Base-by-base conservation (phyloP, 192 early-diverging fungal genomes). In the Martensiomyces pterosporus region DNA sequence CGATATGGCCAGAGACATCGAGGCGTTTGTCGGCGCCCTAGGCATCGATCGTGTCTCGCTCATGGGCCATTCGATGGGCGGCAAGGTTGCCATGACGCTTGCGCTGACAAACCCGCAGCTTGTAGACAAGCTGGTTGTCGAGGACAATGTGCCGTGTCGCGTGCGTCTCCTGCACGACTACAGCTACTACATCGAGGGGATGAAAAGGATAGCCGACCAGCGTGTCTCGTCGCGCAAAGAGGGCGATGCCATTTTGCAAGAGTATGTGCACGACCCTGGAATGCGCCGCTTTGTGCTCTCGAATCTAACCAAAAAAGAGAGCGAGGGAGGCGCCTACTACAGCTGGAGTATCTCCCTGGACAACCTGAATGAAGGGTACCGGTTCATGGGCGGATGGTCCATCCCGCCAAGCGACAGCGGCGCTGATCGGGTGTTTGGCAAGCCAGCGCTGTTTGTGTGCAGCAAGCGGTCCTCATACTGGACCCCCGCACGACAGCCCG, bases 61-160 rank as follows among this genome's bases (percentile, higher is more conserved):
- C 8, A 63, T 96, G 43, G 95, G 93, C 9, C 95, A 98, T 51
- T 92, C 90, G 5, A 95, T 96, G 91, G 89, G 87, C 39, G 86
- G 82, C n/a, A 85, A 82, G 38, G 79, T 76, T 2, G 79, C 72
- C 0, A 83, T 85, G 79, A 58, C 50, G 21, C 24, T 81, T 14
- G 82, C 80, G 2, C 49, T 83, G 21, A 60, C 49, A 16, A 49
- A 66, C 5, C 55, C 64, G 1, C 47, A 52, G 8, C 23, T 33
- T 3, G 34, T 83, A 10, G 57, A 57, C 23, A 64, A 69, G 9
- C 22, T 82, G 9, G 44, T 82, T 8, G 75, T 79, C 12, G 77
- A 82, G 10, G 82, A 85, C 38, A 79, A 72, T 64, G 76, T 82
- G 5, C 80, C 81, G 2, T 56, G 68, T 12, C 39, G 58, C 3